Evolutionary conservation across 2,329 filamentous ascomycete species (phyloP), one percentile per base, ranked within the genome.

Genomic region (Sphaerostilbella broomeana): DNA sequence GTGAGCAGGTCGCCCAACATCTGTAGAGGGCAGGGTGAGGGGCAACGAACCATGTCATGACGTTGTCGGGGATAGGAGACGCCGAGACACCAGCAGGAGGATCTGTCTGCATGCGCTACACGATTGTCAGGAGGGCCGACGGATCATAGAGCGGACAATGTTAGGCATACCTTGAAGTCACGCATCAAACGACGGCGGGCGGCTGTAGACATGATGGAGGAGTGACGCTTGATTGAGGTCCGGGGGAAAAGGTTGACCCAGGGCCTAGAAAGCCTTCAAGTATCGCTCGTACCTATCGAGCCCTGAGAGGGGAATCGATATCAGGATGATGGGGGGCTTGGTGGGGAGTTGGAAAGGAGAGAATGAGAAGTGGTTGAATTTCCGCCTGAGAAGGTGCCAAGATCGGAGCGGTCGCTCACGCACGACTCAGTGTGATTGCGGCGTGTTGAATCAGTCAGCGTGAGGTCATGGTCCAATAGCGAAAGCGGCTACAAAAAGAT

Each of bases 21-120:
- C 21, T 11, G 16, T 3, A 16, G 25, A 17, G 25, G 29, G 16
- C 19, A 27, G n/a, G 16, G 20, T 29, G 29, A 41, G 28, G 28
- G 47, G 47, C 38, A 45, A 53, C 73, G 49, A 74, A 94, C 87
- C 87, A 95, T 35, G 86, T 94, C 88, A 95, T 95, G 55, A 95
- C 88, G 70, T 95, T 95, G 59, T 95, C 88, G 46, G 90, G 87
- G 32, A 97, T 85, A 6, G 92, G 92, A 38, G 89, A 97, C 12
- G 92, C 92, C 49, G 90, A 97, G 38, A 98, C 90, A 43, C 92
- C 92, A 36, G 90, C 90, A 8, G 92, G 92, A 62, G 92, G 92
- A 59, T 98, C 92, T 31, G 90, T 97, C 70, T 98, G 92, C 90
- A 98, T 98, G 65, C 92, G 88, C 89, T 95, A 59, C 39, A 18